These are phyloP conservation scores for Ophiognomonia clavigignenti-juglandacearum DNA, from an alignment of 2,329 filamentous ascomycete species.

Conservation along the genomic window DNA sequence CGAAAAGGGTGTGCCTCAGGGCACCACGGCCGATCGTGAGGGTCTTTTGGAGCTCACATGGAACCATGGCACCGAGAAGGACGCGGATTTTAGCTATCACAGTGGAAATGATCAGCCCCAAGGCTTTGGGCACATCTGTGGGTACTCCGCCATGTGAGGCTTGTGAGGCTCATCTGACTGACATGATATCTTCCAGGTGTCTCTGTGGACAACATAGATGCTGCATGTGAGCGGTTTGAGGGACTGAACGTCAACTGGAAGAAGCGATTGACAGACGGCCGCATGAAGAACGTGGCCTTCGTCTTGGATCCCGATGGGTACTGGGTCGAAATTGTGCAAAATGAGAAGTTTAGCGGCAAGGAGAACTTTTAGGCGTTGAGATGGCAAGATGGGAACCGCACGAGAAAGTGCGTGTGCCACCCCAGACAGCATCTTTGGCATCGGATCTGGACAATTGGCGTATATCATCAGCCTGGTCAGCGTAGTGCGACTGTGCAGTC, in stretches of 20 bases:
- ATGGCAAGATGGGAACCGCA: no score
- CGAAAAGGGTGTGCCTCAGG: slow-evolving; percentile 45
- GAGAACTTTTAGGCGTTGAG: slow-evolving; percentile 49
- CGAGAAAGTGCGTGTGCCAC: no score
- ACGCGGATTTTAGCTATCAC: slow-evolving; percentile 80
- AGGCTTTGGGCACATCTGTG: slow-evolving; percentile 91
- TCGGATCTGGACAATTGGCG: no score
- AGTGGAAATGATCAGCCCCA: slow-evolving; percentile 88
- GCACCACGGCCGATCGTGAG: slow-evolving; percentile 63
- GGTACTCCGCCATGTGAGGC: slow-evolving; percentile 26
- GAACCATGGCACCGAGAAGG: slow-evolving; percentile 80
- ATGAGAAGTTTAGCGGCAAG: slow-evolving; percentile 59
- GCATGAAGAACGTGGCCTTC: slow-evolving; percentile 93
- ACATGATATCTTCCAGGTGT: slow-evolving; percentile 45
- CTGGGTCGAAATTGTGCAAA: slow-evolving; percentile 79
- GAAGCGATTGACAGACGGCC: slow-evolving; percentile 87
- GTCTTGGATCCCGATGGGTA: slow-evolving; percentile 83
- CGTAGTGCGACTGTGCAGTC: no score
- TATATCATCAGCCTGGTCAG: no score
- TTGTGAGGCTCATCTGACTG: neutral
- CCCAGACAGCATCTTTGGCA: no score
- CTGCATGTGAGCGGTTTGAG: slow-evolving; percentile 83
- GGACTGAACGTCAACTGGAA: slow-evolving; percentile 81
- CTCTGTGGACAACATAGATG: slow-evolving; percentile 81
- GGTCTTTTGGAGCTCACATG: slow-evolving; percentile 88